These are phyloP conservation scores for Laguncularia racemosa DNA, from an alignment of 345 rosid genomes.

Conservation along the genomic window DNA sequence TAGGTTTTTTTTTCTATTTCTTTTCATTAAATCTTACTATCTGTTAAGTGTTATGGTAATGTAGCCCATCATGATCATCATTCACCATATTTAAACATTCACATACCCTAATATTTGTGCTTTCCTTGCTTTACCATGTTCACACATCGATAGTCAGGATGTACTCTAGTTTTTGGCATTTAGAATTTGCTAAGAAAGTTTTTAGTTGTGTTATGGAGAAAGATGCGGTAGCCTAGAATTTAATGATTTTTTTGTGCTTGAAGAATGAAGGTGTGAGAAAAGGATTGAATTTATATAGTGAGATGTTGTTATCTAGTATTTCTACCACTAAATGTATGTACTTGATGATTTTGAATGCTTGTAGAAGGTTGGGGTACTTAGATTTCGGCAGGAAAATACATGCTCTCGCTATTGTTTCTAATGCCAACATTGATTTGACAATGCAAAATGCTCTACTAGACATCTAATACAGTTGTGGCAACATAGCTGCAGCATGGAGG, in stretches of 20 bases:
- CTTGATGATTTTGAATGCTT: constrained; percentile 65
- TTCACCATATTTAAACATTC: no score
- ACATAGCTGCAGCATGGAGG: constrained; percentile 28
- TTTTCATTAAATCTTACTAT: no score
- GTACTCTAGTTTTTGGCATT: constrained; percentile 58
- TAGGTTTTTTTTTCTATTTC: no score
- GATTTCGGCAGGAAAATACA: constrained; percentile 40
- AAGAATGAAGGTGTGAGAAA: constrained; percentile 47
- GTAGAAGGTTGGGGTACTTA: constrained; percentile 42
- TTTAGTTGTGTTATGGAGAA: constrained; percentile 37
- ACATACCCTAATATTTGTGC: no score
- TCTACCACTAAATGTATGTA: constrained; percentile 55
- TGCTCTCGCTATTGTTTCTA: constrained; percentile 40
- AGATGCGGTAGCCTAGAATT: constrained; percentile 74
- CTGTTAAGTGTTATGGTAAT: no score
- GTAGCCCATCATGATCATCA: no score
- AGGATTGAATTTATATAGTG: constrained; percentile 34
- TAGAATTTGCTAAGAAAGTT: constrained; percentile 43
- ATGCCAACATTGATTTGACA: constrained; percentile 39
- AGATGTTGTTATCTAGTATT: constrained; percentile 46
- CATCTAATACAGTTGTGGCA: constrained; percentile 69
- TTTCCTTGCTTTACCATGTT: no score
- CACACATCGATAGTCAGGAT: constrained; percentile 75
- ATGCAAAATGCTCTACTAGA: constrained; percentile 74
- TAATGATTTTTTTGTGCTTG: constrained; percentile 56